phyloP scores from a whole-genome alignment of 2,329 filamentous ascomycete species.

The Westerdykella aurantiaca region DNA sequence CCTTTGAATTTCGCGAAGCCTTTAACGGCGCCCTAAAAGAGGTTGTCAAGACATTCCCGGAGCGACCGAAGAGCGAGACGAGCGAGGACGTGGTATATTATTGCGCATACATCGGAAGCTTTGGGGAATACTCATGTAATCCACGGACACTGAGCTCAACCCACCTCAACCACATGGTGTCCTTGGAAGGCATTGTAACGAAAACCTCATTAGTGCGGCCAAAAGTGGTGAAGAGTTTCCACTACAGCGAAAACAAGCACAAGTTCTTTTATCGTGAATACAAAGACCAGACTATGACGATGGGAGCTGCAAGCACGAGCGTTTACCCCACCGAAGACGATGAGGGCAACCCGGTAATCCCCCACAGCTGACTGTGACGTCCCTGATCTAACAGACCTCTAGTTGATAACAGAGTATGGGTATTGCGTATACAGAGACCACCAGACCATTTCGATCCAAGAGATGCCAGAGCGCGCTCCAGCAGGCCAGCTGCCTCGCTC shows the following conservation, averaged over 20 bases:
- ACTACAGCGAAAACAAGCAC: conserved; percentile 83
- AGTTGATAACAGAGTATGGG: conserved; percentile 88
- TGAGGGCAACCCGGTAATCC: conserved; percentile 68
- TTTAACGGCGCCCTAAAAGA: conserved; percentile 89
- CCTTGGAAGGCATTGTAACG: conserved; percentile 94
- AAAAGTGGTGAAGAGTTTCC: conserved; percentile 97
- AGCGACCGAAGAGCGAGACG: conserved; percentile 68
- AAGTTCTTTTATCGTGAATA: conserved; percentile 89
- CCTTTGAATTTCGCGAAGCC: conserved; percentile 81
- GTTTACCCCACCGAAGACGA: conserved; percentile 94
- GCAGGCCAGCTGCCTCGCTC: conserved; percentile 91
- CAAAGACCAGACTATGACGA: conserved; percentile 93
- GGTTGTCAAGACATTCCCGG: conserved; percentile 73
- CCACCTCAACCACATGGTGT: conserved; percentile 94
- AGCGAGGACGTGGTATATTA: conserved; percentile 79
- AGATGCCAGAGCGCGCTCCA: conserved; percentile 96
- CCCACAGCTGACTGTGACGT: conserved; percentile 9
- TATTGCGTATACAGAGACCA: conserved; percentile 95
- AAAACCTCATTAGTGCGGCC: conserved; percentile 91
- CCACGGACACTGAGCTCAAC: conserved; percentile 83
- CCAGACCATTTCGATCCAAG: conserved; percentile 95
- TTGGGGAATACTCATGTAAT: conserved; percentile 91
- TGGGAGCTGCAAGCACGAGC: conserved; percentile 77
- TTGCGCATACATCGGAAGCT: conserved; percentile 94
- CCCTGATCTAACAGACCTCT: neutral